These are phyloP conservation scores for Fermentozyma sake DNA, from an alignment of 1,139 yeast species.

Conservation along the genomic window DNA sequence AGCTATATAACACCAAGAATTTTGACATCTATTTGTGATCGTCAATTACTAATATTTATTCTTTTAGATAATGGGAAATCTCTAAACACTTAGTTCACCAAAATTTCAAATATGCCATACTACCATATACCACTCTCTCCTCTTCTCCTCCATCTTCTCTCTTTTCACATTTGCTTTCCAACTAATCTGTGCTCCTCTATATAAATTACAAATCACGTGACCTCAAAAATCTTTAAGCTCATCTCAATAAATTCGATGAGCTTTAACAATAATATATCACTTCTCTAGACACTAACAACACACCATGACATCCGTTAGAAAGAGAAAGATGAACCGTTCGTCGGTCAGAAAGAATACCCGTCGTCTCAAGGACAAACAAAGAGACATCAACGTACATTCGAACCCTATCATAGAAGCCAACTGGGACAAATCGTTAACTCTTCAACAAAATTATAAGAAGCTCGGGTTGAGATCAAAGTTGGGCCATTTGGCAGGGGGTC, in stretches of 20 bases:
- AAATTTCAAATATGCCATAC: no score
- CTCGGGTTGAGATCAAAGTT: constrained; percentile 71
- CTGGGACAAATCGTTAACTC: constrained; percentile 83
- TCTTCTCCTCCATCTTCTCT: no score
- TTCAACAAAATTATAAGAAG: constrained; percentile 76
- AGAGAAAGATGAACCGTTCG: constrained; percentile 78
- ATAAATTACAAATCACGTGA: constrained; percentile 2
- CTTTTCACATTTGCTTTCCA: no score
- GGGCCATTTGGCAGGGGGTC: constrained; percentile 65
- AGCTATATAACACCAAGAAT: no score
- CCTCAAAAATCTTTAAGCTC: constrained; percentile 2
- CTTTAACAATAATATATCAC: neutral
- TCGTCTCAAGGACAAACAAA: constrained; percentile 62
- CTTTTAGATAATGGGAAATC: no score
- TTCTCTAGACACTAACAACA: neutral
- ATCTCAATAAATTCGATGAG: constrained; percentile 5
- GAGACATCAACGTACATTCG: constrained; percentile 56
- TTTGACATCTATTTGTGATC: no score
- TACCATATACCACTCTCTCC: no score
- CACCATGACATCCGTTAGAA: constrained; percentile 74
- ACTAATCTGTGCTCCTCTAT: no score
- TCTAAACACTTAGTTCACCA: no score
- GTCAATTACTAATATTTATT: no score
- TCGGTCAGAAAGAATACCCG: constrained; percentile 66
- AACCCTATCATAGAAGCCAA: constrained; percentile 83